Evolutionary conservation across 495 filamentous ascomycete species (phyloP).

Genomic region (Lepidopterella palustris): DNA sequence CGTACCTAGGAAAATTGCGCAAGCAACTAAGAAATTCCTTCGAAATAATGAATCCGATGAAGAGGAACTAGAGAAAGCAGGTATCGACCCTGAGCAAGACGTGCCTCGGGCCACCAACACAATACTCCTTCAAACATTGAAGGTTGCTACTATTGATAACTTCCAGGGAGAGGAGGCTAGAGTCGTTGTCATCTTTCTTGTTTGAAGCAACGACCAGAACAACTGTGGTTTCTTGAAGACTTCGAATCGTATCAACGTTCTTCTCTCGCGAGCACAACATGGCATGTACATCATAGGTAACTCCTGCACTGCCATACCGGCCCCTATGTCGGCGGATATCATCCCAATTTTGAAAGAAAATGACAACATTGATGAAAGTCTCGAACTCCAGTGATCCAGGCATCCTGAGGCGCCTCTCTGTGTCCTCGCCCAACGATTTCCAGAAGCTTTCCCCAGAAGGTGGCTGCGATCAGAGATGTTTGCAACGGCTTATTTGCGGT

Average conservation of each 20-base stretch:
- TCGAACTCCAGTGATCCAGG: constrained; percentile 60
- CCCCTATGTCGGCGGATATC: constrained; percentile 65
- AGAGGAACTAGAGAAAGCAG: constrained; percentile 51
- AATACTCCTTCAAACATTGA: constrained; percentile 51
- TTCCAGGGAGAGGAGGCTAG: constrained; percentile 75
- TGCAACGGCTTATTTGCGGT: constrained; percentile 55
- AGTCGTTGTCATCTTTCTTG: constrained; percentile 69
- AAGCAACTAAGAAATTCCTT: constrained; percentile 45
- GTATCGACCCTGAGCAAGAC: constrained; percentile 34
- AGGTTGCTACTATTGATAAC: constrained; percentile 72
- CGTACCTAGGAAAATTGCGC: constrained; percentile 43
- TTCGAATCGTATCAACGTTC: constrained; percentile 72
- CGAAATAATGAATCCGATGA: constrained; percentile 63
- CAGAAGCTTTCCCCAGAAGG: constrained; percentile 55
- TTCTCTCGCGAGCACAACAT: constrained; percentile 60
- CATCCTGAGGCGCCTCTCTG: constrained; percentile 55
- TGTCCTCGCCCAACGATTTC: constrained; percentile 58
- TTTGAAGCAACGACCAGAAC: constrained; percentile 59
- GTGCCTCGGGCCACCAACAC: constrained; percentile 34
- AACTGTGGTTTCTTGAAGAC: constrained; percentile 68
- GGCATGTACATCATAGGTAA: constrained; percentile 87
- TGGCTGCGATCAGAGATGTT: constrained; percentile 58
- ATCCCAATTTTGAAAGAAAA: constrained; percentile 44
- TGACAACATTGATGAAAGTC: constrained; percentile 45
- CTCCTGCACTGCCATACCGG: constrained; percentile 45